Evolutionary conservation across 1,139 yeast species (phyloP), one percentile per base, ranked within the genome.

Genomic region (Scheffersomyces lignicola): DNA sequence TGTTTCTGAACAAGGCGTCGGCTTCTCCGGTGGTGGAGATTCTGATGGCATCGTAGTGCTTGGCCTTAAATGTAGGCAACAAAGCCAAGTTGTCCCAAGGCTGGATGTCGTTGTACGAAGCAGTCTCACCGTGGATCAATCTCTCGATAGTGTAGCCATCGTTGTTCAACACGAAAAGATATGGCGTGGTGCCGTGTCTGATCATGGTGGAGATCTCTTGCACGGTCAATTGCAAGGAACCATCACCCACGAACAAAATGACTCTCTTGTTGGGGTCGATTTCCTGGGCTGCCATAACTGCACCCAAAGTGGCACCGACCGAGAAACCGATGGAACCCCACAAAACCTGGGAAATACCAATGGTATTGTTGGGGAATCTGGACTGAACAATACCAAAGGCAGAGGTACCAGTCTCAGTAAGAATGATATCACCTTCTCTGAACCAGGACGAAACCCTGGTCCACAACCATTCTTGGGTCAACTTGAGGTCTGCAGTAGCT

Each of bases 251-350:
- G 61, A 87, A 87, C 49, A 87, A 68, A 45, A 85, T 74, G 41
- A 84, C 94, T 69, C 95, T 77, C 60, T 78, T 80, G 45, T 62
- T 58, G 35, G 81, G 79, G 54, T 81, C 81, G 35, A 81, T 52
- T 60, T 87, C 95, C 53, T 78, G 79, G 42, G 89, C 85, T 16
- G 95, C 95, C 70, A 84, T 76, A 23, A 83, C 82, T 20, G 95
- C 95, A 62, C 96, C 96, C 42, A 82, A 65, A 24, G 87, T 75
- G 35, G 95, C 85, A 54, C 95, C 95, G 31, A 85, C 87, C 21
- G 95, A 79, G 71, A 70, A 87, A 52, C 95, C 96, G 60, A 87
- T 85, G 31, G 95, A 84, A 40, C 95, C 95, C 90, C 94, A 87
- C 55, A 87, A 71, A 31, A 86, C 94, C 66, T 87, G 95, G 35